A percentile compares a stretch with the other conserved stretches of the same genome.
phyloP scores from a whole-genome alignment of 2,329 filamentous ascomycete species.

The Drechslerella coelobrocha region DNA sequence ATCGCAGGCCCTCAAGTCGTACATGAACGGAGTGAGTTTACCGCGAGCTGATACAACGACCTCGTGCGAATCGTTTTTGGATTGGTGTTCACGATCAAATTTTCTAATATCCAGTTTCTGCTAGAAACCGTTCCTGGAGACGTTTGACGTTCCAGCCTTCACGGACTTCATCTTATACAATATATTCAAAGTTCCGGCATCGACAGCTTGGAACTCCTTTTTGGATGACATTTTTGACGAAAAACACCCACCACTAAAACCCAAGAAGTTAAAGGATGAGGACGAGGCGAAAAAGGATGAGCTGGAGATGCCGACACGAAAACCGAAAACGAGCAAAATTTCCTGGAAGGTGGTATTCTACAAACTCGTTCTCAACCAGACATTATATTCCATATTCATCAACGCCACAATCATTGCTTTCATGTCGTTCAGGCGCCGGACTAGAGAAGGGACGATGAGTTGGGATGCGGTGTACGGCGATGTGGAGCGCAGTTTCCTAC shows the following conservation, averaged over 20 bases:
- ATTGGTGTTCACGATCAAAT: too few relatives aligned
- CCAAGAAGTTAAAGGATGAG: conserved; percentile 15
- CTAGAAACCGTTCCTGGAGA: conserved; percentile 42
- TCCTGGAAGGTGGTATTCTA: conserved; percentile 35
- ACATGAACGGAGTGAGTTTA: conserved; percentile 27
- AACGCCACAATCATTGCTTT: conserved; percentile 40
- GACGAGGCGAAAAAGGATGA: conserved; percentile 7
- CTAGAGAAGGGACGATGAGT: conserved; percentile 26
- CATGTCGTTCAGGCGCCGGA: conserved; percentile 43
- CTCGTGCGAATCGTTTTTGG: too few relatives aligned
- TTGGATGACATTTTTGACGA: conserved; percentile 41
- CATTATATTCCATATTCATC: conserved; percentile 32
- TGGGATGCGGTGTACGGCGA: conserved; percentile 38
- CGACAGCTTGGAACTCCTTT: conserved; percentile 41
- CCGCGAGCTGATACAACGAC: background rate
- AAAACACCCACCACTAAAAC: conserved; percentile 15
- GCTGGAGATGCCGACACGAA: background rate
- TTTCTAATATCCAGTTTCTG: background rate
- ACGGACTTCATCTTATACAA: conserved; percentile 41
- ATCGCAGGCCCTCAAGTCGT: conserved; percentile 42
- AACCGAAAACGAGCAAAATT: background rate
- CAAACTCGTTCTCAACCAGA: conserved; percentile 46
- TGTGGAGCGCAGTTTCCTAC: conserved; percentile 28
- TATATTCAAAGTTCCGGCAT: conserved; percentile 37
- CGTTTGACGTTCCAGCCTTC: conserved; percentile 39